Base-by-base conservation (phyloP, 2,329 filamentous ascomycete species). In the Clarireedia monteithiana region DNA sequence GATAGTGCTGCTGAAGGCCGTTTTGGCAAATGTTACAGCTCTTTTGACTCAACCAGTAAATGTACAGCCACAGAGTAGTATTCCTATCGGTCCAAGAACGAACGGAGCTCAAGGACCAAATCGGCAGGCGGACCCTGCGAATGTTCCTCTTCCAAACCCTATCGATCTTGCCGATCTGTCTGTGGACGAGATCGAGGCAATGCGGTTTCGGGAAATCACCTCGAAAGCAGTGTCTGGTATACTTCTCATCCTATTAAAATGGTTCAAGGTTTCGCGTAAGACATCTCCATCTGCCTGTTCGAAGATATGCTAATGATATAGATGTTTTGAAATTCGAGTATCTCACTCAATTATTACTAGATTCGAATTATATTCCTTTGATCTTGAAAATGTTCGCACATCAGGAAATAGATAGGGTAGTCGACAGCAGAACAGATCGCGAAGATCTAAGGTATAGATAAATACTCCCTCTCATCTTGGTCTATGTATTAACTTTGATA, bases 281-380 rank as follows among this genome's bases (percentile, higher is more conserved):
- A 54, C 9, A 15, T 44, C 7, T 17, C 27, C 26, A n/a, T 5
- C 45, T 26, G 17, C 27, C n/a, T 42, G 6, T 24, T 9, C 6
- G 17, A 20, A 34, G 7, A 30, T 39, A 53, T 42, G 63, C 70
- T 55, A 62, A 62, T 59, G 14, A 20, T 4, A 5, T 48, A 95
- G 90, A 99, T 69, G 82, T 97, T 27, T 76, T 99, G 62, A 96
- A 96, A 69, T 96, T 94, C 63, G 94, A 99, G 72, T 97, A 96
- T 67, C 75, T 99, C 67, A 92, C 91, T 0, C 94, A 99, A 68
- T 80, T 99, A 2, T 76, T 99, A 10, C 79, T 99, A 27, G 94
- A 99, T 71, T 94, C 90, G 4, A 97, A 96, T 70, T 99, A 96
- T 69, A 79, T 99, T 6, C 92, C 92, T 0, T 76, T 99, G 30